A percentile compares a stretch with the other conserved stretches of the same genome.
Evolutionary conservation across 768 basidiomycete species (phyloP).

Genomic region (Mycena metata): DNA sequence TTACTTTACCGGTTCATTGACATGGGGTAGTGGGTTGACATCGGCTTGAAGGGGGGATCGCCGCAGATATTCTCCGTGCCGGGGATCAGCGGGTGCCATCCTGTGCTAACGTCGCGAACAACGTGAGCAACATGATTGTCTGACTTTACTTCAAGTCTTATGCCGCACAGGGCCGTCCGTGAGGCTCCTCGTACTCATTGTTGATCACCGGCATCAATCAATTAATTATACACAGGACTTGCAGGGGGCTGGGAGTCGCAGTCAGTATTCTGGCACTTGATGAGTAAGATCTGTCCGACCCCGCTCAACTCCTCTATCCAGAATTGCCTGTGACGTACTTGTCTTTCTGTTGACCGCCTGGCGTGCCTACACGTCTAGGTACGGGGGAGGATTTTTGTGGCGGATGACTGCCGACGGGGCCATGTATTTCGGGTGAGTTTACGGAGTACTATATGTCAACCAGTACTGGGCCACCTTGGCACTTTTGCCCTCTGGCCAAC

Average conservation of each 20-base stretch:
- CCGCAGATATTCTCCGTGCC: conserved; percentile 7
- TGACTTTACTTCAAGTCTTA: neutral
- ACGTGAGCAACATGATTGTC: conserved; percentile 1
- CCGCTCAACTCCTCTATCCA: no score
- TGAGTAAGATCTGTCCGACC: no score
- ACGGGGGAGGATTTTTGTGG: no score
- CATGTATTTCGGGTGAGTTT: conserved; percentile 1
- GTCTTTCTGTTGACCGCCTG: conserved; percentile 14
- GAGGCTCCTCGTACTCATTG: neutral
- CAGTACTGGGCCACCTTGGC: no score
- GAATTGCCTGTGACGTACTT: neutral
- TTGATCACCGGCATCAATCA: conserved; percentile 9
- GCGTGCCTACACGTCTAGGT: neutral
- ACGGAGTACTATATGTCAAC: no score
- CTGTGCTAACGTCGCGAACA: neutral
- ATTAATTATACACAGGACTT: neutral
- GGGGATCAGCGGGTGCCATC: conserved; percentile 8
- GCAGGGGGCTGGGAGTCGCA: no score
- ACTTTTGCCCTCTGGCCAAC: no score
- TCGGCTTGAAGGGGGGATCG: neutral
- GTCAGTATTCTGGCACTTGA: no score
- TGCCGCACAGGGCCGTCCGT: neutral
- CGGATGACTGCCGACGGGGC: no score
- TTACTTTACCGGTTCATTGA: neutral
- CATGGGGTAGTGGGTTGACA: conserved; percentile 9